Evolutionary conservation across 306 rosid genomes (phyloP).

Genomic region (Lithocarpus polystachyus): DNA sequence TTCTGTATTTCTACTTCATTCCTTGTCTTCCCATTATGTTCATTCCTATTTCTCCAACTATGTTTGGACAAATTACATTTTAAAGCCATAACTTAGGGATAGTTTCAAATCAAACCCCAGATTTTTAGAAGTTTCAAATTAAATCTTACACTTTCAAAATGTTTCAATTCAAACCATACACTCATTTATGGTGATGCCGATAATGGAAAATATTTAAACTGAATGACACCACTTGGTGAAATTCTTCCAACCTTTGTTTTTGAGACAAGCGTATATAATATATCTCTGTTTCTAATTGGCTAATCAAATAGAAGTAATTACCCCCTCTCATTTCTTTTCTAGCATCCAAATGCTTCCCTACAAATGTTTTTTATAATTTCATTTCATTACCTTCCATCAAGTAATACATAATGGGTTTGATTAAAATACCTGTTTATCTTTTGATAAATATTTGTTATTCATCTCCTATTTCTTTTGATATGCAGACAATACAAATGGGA

Average conservation of each 20-base stretch:
- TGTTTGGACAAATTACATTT: too few species aligned
- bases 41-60: too few species aligned
- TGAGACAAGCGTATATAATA: background rate
- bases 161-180: too few species aligned
- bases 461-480: background rate
- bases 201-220: too few species aligned
- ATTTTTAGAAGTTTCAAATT: too few species aligned
- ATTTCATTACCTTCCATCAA: background rate
- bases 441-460: background rate
- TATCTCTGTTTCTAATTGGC: background rate
- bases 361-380: background rate
- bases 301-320: background rate
- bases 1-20: too few species aligned
- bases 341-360: background rate
- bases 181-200: too few species aligned
- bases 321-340: background rate
- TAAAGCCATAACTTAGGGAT: too few species aligned
- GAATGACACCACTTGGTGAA: background rate
- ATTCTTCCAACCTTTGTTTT: background rate
- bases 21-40: too few species aligned
- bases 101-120: too few species aligned
- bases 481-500: conserved; percentile 17
- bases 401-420: background rate
- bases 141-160: too few species aligned
- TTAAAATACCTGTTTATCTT: background rate